Percentiles rank a stretch among this genome's conserved stretches.
Evolutionary conservation across 257 asterid species (phyloP).

Genomic region (Plantago elongata): DNA sequence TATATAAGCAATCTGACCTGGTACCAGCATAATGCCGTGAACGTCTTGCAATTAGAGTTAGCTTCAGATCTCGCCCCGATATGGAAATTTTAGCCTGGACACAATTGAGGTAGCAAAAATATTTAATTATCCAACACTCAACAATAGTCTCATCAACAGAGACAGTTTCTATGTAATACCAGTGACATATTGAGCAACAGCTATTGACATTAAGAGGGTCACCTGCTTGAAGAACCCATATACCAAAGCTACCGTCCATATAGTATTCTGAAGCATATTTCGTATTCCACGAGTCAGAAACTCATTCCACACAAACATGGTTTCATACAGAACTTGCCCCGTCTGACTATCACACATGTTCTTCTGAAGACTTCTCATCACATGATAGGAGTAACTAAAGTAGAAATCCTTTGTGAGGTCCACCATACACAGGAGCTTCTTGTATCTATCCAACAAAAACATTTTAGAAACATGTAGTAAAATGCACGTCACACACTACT

Average conservation of each 20-base stretch:
- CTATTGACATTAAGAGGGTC: conserved; percentile 19
- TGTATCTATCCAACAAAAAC: conserved; percentile 53
- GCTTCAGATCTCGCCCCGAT: conserved; percentile 13
- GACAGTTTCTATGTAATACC: background rate
- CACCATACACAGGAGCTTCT: conserved; percentile 85
- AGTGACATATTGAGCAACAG: conserved; percentile 9
- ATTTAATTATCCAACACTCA: background rate
- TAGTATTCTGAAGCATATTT: conserved; percentile 67
- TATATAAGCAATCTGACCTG: conserved; percentile 8
- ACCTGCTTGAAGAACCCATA: conserved; percentile 97
- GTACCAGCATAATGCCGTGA: conserved; percentile 19
- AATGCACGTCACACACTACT: conserved; percentile 18
- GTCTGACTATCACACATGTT: conserved; percentile 54
- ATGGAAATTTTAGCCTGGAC: conserved; percentile 11
- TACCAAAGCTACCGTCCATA: conserved; percentile 94
- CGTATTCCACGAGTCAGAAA: conserved; percentile 87
- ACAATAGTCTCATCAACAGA: conserved; percentile 18
- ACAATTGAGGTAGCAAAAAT: conserved; percentile 8
- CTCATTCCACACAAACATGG: conserved; percentile 99
- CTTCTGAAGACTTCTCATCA: conserved; percentile 93
- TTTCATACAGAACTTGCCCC: conserved; percentile 67
- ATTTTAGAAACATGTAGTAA: conserved; percentile 22
- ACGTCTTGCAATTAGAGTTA: conserved; percentile 16
- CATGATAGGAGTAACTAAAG: conserved; percentile 93
- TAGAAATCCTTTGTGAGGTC: conserved; percentile 98